Evolutionary conservation across 495 filamentous ascomycete species (phyloP).

Genomic region (Penicillium psychrofluorescens): DNA sequence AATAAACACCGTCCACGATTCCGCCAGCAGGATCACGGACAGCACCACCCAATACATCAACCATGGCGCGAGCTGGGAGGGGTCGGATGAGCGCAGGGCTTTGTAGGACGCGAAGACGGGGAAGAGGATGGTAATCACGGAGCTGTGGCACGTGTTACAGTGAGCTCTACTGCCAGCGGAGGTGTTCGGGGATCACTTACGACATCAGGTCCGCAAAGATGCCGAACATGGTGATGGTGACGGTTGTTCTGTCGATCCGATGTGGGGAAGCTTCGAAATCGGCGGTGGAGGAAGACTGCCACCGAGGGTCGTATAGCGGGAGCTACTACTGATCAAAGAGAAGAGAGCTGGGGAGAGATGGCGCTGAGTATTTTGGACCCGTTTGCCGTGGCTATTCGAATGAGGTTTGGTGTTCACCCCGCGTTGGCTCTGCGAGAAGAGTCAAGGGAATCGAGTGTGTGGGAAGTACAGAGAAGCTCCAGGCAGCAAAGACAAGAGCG

Average conservation of each 20-base stretch:
- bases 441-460: not conserved
- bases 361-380: not conserved
- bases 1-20: slow-evolving; percentile 82
- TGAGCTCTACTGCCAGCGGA: slow-evolving; percentile 10
- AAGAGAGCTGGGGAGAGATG: not conserved
- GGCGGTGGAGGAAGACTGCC: slow-evolving; percentile 4
- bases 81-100: slow-evolving; percentile 87
- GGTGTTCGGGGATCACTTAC: slow-evolving; percentile 50
- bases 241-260: not conserved
- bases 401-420: no score
- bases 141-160: slow-evolving; percentile 29
- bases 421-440: not conserved
- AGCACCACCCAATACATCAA: slow-evolving; percentile 98
- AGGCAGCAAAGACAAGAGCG: slow-evolving; percentile 1
- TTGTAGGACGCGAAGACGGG: slow-evolving; percentile 98
- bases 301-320: not conserved
- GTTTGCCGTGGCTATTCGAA: no score
- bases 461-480: not conserved
- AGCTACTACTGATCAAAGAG: not conserved
- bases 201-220: slow-evolving; percentile 73
- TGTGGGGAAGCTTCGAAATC: slow-evolving; percentile 3
- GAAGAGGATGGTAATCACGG: slow-evolving; percentile 85
- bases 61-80: slow-evolving; percentile 92
- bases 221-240: slow-evolving; percentile 58
- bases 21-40: slow-evolving; percentile 70